Base-by-base conservation (phyloP, 768 basidiomycete genomes). In the Russula vinacea region DNA sequence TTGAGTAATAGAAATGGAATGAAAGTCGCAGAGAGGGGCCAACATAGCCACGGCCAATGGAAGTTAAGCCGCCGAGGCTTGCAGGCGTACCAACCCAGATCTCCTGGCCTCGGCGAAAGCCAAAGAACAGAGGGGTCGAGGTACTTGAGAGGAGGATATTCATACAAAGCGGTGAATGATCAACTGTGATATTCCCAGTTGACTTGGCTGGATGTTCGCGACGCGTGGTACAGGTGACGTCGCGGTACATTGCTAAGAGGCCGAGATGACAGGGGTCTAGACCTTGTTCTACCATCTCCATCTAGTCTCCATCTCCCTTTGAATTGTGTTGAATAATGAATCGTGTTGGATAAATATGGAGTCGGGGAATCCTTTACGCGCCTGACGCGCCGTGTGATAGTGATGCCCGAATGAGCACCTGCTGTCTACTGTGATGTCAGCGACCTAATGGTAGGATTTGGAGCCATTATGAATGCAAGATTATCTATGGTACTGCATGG, bases 401-500 rank as follows among this genome's bases (percentile, higher is more conserved):
- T 29, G 29, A 29, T 29, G 29, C 29, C 29, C 29, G 5, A 29
- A 29, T 29, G 29, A 29, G 29, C 29, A 29, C 29, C 29, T n/a
- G n/a, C n/a, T n/a, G n/a, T n/a, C n/a, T n/a, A 29, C 29, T 44
- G 42, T 44, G 45, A 45, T 60, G 45, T 60, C 29, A 29, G 5
- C 29, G 29, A 29, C 2, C 29, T 29, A 5, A 29, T 29, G 29
- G 29, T 29, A 42, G 40, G 32, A 10, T 11, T 50, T 14, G 13
- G 26, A 29, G 11, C 33, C 68, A 56, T 67, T 51, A 68, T 78
- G 62, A 71, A 75, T 29, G 69, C 78, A 56, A 75, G 62, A 80
- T 84, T 44, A 81, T 86, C 58, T 86, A 86, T 56, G 85, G 85
- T 40, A 85, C 84, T 51, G 84, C 84, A 62, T 86, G 84, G 84